Evolutionary conservation across 306 rosid genomes (phyloP), one percentile per base, ranked within the genome.

Genomic region (Potentilla sterilis): DNA sequence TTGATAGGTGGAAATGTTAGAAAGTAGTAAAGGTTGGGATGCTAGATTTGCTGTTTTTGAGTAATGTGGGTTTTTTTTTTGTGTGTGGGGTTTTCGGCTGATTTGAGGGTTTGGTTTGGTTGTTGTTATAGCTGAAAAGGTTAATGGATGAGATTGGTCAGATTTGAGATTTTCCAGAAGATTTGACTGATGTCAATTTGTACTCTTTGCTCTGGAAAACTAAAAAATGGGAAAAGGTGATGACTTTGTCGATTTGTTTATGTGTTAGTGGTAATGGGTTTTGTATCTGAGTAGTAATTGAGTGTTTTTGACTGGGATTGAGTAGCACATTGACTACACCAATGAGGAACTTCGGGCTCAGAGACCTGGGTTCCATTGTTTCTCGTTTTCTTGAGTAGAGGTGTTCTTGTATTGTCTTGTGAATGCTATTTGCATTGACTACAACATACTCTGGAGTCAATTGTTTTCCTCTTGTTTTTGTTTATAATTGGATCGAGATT

Each of bases 1-100:
- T 81, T 71, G 82, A 78, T 62, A 76, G 81, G 72, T 69, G 67
- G 69, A 67, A 76, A 74, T 77, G 78, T 57, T 76, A 73, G 74
- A 35, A 66, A 75, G 43, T 28, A 11, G 55, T 35, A 9, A 9
- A 8, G 21, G 41, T 43, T 74, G 13, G 61, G 67, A 63, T 52
- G 6, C 12, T 28, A 28, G 37, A 14, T 75, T 49, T 63, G 41
- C 43, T 49, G 38, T 48, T 24, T 49, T 54, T 18, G 35, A 61
- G n/a, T 19, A 11, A 24, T 64, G 41, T 37, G 16, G 13, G 22
- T 40, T 48, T 9, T 5, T 48, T 9, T 5, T 22, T 8, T 9
- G 1, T 7, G 40, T 14, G 67, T 13, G 41, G 67, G 57, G 22
- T 40, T 43, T 49, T 72, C 10, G 37, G 73, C 71, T 49, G 66